Conservation (phyloP, 148 eudicot species). For the Nyssa sinensis region DNA sequence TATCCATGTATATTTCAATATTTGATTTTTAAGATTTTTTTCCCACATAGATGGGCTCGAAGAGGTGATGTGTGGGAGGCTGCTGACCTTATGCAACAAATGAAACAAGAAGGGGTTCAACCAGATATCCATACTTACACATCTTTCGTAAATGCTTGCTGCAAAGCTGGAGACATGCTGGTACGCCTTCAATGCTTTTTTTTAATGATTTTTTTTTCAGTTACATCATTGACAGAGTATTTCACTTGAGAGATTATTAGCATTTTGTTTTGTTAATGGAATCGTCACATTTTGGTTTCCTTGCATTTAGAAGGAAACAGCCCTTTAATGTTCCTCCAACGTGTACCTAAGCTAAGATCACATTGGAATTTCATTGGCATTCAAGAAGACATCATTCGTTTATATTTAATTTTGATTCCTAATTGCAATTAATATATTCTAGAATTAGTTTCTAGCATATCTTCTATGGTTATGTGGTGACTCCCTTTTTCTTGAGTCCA, state of each 20-base stretch:
- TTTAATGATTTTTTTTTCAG: background rate
- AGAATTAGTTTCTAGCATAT: background rate
- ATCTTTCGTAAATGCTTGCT: conserved; percentile 90
- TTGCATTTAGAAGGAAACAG: background rate
- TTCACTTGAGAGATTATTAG: background rate
- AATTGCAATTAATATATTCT: background rate
- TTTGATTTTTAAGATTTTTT: conserved; percentile 3
- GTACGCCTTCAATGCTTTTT: conserved; percentile 37
- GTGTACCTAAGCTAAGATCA: background rate
- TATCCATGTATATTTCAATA: conserved; percentile 5
- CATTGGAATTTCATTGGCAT: background rate
- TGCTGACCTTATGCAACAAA: conserved; percentile 91
- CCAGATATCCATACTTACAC: conserved; percentile 97
- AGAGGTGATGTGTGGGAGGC: conserved; percentile 99
- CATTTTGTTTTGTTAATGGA: background rate
- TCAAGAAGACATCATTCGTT: background rate
- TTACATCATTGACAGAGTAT: background rate
- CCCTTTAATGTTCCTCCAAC: background rate
- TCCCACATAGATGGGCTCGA: conserved; percentile 84
- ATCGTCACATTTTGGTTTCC: background rate
- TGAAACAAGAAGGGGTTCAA: conserved; percentile 82
- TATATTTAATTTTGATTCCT: background rate
- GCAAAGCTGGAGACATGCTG: conserved; percentile 98
- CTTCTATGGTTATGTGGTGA: background rate
- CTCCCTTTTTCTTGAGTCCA: background rate